Percentiles rank a stretch among this genome's conserved stretches.
Evolutionary conservation across 2,329 filamentous ascomycete species (phyloP).

Genomic region (Xylariaceae sp.): DNA sequence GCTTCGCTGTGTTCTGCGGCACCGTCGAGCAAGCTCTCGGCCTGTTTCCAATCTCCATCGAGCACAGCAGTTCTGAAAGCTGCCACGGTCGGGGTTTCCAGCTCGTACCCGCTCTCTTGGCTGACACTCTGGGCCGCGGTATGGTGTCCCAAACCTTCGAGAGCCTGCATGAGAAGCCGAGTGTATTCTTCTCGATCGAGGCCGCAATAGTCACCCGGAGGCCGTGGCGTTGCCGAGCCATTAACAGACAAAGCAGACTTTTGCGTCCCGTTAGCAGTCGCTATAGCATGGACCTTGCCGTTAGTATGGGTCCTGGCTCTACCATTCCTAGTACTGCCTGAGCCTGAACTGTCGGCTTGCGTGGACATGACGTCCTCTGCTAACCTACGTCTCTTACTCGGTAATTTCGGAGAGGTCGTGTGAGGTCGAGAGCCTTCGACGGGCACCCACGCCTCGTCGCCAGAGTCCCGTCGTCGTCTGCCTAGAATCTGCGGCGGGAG

Average conservation of each 20-base stretch:
- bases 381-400: conserved; percentile 57
- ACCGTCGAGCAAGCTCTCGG: conserved; percentile 75
- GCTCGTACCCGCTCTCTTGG: conserved; percentile 77
- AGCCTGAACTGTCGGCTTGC: conserved; percentile 44
- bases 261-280: conserved; percentile 44
- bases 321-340: conserved; percentile 47
- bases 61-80: conserved; percentile 79
- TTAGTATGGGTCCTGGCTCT: conserved; percentile 51
- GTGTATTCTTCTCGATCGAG: conserved; percentile 93
- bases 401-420: conserved; percentile 20
- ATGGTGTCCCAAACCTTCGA: conserved; percentile 84
- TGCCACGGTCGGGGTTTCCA: conserved; percentile 84
- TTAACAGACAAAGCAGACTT: conserved; percentile 49
- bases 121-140: conserved; percentile 70
- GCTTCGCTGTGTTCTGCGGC: conserved; percentile 37
- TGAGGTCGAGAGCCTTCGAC: conserved; percentile 23
- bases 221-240: conserved; percentile 43
- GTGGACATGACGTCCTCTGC: conserved; percentile 58
- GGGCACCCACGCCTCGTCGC: conserved; percentile 31
- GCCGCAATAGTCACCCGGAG: conserved; percentile 60
- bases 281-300: conserved; percentile 44
- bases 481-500: conserved; percentile 44
- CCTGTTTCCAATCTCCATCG: conserved; percentile 74
- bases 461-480: conserved; percentile 49
- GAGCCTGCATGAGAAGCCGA: conserved; percentile 83